phyloP scores from a whole-genome alignment of 1,284 basidiomycete genomes.

The Rhodofomes roseus region DNA sequence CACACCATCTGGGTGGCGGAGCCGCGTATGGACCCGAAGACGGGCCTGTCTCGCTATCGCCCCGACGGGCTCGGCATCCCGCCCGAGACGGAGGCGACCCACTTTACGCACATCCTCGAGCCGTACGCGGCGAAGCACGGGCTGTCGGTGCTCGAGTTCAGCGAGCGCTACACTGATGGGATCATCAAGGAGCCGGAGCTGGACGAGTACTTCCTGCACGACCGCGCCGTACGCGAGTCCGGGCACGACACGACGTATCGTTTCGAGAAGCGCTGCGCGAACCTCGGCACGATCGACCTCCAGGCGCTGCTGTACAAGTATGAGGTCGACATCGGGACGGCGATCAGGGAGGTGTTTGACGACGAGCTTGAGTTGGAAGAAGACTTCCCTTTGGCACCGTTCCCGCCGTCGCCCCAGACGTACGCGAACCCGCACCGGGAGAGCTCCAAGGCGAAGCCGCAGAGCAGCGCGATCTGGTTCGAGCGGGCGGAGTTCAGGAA shows the following conservation, averaged over 20 bases:
- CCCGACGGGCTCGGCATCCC: constrained; percentile 96
- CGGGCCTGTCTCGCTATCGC: constrained; percentile 90
- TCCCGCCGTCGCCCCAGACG: constrained; percentile 82
- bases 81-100: constrained; percentile 96
- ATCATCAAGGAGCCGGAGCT: constrained; percentile 82
- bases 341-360: constrained; percentile 92
- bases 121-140: constrained; percentile 93
- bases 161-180: constrained; percentile 91
- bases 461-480: constrained; percentile 88
- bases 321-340: constrained; percentile 90
- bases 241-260: constrained; percentile 98
- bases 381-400: constrained; percentile 87
- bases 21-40: constrained; percentile 90
- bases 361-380: constrained; percentile 90
- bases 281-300: constrained; percentile 94
- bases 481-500: constrained; percentile 80
- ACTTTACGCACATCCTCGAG: constrained; percentile 96
- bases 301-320: constrained; percentile 93
- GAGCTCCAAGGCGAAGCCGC: constrained; percentile 57
- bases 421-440: constrained; percentile 62
- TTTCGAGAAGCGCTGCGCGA: constrained; percentile 94
- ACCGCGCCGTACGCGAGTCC: constrained; percentile 90
- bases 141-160: constrained; percentile 96
- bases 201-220: constrained; percentile 97
- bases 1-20: constrained; percentile 95